Evolutionary conservation across 805 yeast species (phyloP), one percentile per base, ranked within the genome.

Genomic region (Ogataea nakhonphanomensis): DNA sequence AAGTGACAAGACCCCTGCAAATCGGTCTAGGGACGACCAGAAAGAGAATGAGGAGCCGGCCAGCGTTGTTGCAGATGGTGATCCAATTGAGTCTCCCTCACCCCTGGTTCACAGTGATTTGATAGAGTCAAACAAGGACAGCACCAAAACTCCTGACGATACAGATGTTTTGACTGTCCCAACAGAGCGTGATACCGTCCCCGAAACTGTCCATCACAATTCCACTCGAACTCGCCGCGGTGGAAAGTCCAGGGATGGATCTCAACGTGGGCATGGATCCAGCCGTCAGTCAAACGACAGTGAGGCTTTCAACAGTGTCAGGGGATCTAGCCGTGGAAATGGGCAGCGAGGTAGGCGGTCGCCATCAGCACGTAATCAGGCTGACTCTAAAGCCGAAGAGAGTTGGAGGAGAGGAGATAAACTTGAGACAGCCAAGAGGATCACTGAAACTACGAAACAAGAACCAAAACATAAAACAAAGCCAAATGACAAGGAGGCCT

Each of bases 321-420:
- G 42, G 23, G 29, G 37, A 4, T 12, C 33, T 4, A 15, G 36
- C 9, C 26, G 41, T 10, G 30, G 42, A 17, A 25, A 37, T 3
- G 15, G 33, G 8, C 28, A 25, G 13, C 25, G 35, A 8, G 31
- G 11, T 21, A 10, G n/a, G 21, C 13, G 14, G 8, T 22, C 31
- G 10, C 26, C 21, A n/a, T 9, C 32, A 10, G 15, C 12, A 10
- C 23, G 35, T 11, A 8, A 12, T 12, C 23, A 20, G 10, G 17
- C 12, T 9, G 39, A 30, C 11, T 10, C 12, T n/a, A 35, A 24
- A 15, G 5, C 9, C 3, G 33, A 41, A n/a, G 37, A 31, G 17
- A 36, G 21, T 9, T 27, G 40, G 33, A 51, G 48, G 30, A 34
- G 40, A 8, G 51, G 49, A 33, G 36, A 28, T 14, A 41, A 45